Base-by-base conservation (phyloP, 2,329 filamentous ascomycete species). In the Cercospora zeae-maydis region DNA sequence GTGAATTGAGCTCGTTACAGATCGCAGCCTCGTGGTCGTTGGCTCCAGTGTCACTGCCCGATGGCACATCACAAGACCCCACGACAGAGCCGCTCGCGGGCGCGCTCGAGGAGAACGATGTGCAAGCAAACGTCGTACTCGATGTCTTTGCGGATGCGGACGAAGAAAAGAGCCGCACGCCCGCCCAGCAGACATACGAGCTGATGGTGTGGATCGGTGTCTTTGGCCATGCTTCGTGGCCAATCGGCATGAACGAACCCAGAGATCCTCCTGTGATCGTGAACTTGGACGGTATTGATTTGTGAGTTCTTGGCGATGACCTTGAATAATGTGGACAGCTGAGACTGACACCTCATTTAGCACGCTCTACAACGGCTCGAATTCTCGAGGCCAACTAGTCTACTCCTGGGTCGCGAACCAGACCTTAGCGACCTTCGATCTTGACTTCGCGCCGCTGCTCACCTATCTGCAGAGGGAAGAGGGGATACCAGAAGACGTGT, bases 121-220 rank as follows among this genome's bases (percentile, higher is more conserved):
- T 65, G 2, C 62, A 66, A 34, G 64, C 64, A 6, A 65, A 68
- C 33, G 64, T 68, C 3, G 62, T 63, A 4, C 34, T 68, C 6
- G 66, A 68, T 51, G 49, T 68, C 7, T 68, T 68, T 27, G 66
- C 62, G 2, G 66, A 68, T 33, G 64, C 60, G 24, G 64, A 68
- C 34, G 37, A 30, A 30, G 47, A 66, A 21, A 59, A 51, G 54
- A 63, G 62, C 27, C 45, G 39, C 7, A 61, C 55, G 9, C 55
- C 64, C 3, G 59, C 49, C 10, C 45, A 68, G 47, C 66, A 68
- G 52, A 62, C 56, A 19, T 68, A 68, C 34, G 66, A 68, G 37
- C 45, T 68, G 47, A 68, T 68, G 66, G 61, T 68, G 9, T 68
- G 66, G 66, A 56, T 66, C 11, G 66, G 61, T 10, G 61, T 62